Evolutionary conservation across 2,329 filamentous ascomycete genomes (phyloP).

Genomic region (Plectosphaerella cucumerina): DNA sequence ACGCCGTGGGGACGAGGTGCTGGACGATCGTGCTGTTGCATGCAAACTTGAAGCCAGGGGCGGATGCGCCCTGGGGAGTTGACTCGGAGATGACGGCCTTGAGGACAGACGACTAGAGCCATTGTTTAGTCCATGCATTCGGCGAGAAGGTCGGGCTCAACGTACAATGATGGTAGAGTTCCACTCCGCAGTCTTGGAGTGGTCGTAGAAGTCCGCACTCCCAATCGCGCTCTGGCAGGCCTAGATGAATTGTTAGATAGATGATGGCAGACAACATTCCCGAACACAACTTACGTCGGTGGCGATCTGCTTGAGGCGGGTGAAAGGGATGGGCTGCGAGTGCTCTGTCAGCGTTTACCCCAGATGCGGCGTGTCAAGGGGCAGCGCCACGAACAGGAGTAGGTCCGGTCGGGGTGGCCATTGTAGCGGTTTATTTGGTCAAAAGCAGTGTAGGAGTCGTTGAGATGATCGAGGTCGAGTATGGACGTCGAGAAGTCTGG

Average conservation of each 20-base stretch:
- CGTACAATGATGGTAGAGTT: conserved; percentile 89
- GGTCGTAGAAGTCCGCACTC: conserved; percentile 76
- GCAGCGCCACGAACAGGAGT: neutral
- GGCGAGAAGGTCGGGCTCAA: neutral
- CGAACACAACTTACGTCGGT: conserved; percentile 60
- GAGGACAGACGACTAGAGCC: conserved; percentile 67
- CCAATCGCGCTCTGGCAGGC: conserved; percentile 79
- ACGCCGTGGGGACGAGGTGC: conserved; percentile 69
- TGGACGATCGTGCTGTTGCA: conserved; percentile 99
- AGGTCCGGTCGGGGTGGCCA: conserved; percentile 1
- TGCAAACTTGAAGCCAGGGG: conserved; percentile 82
- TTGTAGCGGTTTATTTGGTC: neutral
- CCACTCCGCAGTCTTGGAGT: conserved; percentile 80
- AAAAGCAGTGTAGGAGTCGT: too few species aligned
- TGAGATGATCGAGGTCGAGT: too few species aligned
- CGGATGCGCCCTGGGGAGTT: conserved; percentile 49
- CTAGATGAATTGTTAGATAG: conserved; percentile 36
- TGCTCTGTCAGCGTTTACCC: neutral
- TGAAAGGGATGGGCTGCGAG: conserved; percentile 67
- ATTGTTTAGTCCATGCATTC: conserved; percentile 4
- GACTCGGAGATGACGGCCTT: conserved; percentile 74
- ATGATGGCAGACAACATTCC: neutral
- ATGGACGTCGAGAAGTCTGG: too few species aligned
- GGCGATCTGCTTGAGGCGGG: conserved; percentile 79
- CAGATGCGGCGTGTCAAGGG: neutral